Evolutionary conservation across 495 filamentous ascomycete genomes (phyloP), one percentile per base, ranked within the genome.

Genomic region (Tuber microsphaerosporum): DNA sequence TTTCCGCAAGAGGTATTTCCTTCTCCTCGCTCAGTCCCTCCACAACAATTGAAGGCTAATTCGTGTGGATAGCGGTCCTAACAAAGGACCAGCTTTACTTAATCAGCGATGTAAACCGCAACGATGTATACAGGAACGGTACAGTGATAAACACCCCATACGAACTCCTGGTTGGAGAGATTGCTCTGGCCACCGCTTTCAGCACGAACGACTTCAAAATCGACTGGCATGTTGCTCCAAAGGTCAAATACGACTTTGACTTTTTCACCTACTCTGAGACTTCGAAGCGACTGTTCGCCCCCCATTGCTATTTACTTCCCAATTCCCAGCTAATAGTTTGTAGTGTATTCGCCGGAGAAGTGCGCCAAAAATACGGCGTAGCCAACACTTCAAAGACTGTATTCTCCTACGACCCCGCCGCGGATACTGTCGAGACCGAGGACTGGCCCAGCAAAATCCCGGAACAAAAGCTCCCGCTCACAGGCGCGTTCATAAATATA

Each of bases 151-250:
- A 20, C 19, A 48, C 34, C 34, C 3, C 44, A 71, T 17, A 71
- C 14, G 73, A 71, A 37, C 37, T 76, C 34, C 71, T 77, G 31
- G 31, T 77, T 31, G 75, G 75, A 19, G 31, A 31, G 10, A 72
- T 77, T 20, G 45, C 69, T 0, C 69, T 77, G 7, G 44, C 8
- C 1, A 77, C 22, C 26, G 68, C 75, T 8, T 75, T 77, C 41
- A 75, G 37, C 0, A 42, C 45, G 34, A 44, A 44, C 19, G 20
- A 56, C 6, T 77, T 75, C 65, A 69, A 71, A 34, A 14, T 75
- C 17, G 73, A 75, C 26, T 77, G 75, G 75, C 61, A 69, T 39
- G 43, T 48, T n/a, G 72, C 71, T 5, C 71, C 71, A 2, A 74
- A 76, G 14, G 72, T 73, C 9, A 70, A 71, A 20, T 46, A 31